Percentiles rank a stretch among this genome's conserved stretches.
Conservation (phyloP, 225 moss, liverwort and hornwort genomes). For the Takakia lepidozioides region DNA sequence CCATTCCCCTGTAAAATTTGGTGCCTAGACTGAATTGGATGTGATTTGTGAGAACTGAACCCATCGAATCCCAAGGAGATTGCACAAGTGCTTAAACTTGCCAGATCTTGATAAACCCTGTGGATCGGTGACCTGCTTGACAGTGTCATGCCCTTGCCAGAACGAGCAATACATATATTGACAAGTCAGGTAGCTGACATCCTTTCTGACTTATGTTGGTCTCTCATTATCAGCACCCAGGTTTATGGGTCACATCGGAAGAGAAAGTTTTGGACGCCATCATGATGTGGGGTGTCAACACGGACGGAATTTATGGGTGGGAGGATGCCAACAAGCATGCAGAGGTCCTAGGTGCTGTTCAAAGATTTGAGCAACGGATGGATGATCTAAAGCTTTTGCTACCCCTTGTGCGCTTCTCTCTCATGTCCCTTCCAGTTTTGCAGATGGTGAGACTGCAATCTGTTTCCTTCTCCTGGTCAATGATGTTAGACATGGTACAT, state of each 20-base stretch:
- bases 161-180: too few relatives aligned
- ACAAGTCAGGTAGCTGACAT: too few relatives aligned
- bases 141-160: too few relatives aligned
- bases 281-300: slow-evolving; percentile 75
- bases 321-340: slow-evolving; percentile 48
- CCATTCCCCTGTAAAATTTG: too few relatives aligned
- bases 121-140: too few relatives aligned
- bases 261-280: slow-evolving; percentile 87
- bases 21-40: too few relatives aligned
- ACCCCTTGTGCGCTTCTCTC: slow-evolving; percentile 78
- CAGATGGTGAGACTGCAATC: slow-evolving; percentile 55
- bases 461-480: slow-evolving; percentile 8
- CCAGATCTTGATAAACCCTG: too few relatives aligned
- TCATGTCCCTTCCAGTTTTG: slow-evolving; percentile 57
- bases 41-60: too few relatives aligned
- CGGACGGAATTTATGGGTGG: slow-evolving; percentile 54
- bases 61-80: too few relatives aligned
- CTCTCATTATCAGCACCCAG: slow-evolving; percentile 94
- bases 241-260: slow-evolving; percentile 79
- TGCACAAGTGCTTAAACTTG: too few relatives aligned
- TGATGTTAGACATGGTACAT: too few relatives aligned
- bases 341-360: slow-evolving; percentile 11
- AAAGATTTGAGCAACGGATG: slow-evolving; percentile 36
- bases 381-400: slow-evolving; percentile 67
- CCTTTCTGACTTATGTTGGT: too few relatives aligned